Conservation (phyloP, 768 basidiomycete species). For the Tephrocybe sp. region DNA sequence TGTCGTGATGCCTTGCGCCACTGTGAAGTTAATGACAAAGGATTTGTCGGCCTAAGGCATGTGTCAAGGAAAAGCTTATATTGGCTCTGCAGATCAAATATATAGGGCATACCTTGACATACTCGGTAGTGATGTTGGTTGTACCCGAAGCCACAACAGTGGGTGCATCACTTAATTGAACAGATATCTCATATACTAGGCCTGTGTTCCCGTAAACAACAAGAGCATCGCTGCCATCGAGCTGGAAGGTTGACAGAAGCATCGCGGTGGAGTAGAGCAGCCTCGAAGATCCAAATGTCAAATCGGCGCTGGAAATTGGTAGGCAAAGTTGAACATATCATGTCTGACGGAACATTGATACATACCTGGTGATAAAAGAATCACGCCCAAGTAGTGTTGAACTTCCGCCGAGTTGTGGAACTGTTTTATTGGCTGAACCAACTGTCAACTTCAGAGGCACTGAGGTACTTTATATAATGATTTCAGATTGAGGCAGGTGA, state of each 20-base stretch:
- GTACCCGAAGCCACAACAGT: conserved; percentile 2
- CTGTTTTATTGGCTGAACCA: conserved; percentile 10
- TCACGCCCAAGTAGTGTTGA: conserved; percentile 16
- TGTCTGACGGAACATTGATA: too few species aligned
- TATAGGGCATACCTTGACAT: conserved; percentile 1
- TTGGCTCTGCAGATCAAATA: neutral
- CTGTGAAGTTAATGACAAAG: conserved; percentile 7
- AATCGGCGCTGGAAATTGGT: conserved; percentile 12
- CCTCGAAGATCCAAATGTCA: conserved; percentile 14
- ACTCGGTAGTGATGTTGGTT: conserved; percentile 11
- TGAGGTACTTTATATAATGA: neutral
- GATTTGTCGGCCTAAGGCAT: conserved; percentile 7
- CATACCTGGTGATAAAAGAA: conserved; percentile 14
- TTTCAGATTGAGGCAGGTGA: neutral
- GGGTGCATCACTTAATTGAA: conserved; percentile 6
- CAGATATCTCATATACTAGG: conserved; percentile 14
- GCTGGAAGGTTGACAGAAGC: conserved; percentile 14
- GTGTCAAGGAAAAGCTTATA: neutral
- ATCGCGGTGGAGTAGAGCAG: conserved; percentile 17
- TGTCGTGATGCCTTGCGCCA: conserved; percentile 11
- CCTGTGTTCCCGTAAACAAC: conserved; percentile 15
- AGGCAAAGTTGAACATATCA: too few species aligned
- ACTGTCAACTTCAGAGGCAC: conserved; percentile 11
- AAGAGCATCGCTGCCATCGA: conserved; percentile 14
- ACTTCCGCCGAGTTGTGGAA: conserved; percentile 13